phyloP scores from a whole-genome alignment of 2,329 filamentous ascomycete genomes.

The Talaromyces marneffei region DNA sequence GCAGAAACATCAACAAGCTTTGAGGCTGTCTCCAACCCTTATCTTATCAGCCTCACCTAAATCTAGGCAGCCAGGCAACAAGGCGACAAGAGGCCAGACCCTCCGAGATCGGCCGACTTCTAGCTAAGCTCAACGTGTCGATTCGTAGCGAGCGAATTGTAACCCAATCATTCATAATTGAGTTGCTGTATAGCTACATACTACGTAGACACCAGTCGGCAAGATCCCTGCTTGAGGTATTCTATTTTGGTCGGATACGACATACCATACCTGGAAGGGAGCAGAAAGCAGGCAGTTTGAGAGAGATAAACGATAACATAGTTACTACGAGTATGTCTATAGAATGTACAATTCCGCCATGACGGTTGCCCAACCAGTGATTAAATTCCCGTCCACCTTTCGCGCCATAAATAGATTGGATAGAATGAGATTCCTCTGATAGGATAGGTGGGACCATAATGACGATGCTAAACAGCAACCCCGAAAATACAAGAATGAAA shows the following conservation, averaged over 20 bases:
- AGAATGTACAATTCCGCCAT: too few relatives aligned
- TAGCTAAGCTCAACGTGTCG: neutral
- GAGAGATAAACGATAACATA: too few relatives aligned
- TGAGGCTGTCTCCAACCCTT: neutral
- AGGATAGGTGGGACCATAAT: neutral
- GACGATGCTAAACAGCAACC: neutral
- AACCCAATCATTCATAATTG: neutral
- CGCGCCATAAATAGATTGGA: neutral
- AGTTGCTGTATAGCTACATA: neutral
- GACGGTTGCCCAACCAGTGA: too few relatives aligned
- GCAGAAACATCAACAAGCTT: neutral
- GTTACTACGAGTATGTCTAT: too few relatives aligned
- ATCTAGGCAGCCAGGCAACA: neutral
- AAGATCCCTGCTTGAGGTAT: neutral
- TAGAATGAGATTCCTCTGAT: neutral
- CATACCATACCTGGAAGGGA: neutral
- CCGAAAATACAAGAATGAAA: neutral
- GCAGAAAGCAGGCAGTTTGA: too few relatives aligned
- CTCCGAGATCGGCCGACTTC: neutral
- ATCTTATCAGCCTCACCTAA: slow-evolving; percentile 4
- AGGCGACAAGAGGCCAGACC: too few relatives aligned
- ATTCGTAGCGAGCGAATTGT: neutral
- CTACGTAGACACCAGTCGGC: neutral
- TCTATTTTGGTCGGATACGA: neutral
- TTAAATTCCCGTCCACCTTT: neutral